Evolutionary conservation across 2,329 filamentous ascomycete genomes (phyloP), one percentile per base, ranked within the genome.

Genomic region (Aspergillus piperis): DNA sequence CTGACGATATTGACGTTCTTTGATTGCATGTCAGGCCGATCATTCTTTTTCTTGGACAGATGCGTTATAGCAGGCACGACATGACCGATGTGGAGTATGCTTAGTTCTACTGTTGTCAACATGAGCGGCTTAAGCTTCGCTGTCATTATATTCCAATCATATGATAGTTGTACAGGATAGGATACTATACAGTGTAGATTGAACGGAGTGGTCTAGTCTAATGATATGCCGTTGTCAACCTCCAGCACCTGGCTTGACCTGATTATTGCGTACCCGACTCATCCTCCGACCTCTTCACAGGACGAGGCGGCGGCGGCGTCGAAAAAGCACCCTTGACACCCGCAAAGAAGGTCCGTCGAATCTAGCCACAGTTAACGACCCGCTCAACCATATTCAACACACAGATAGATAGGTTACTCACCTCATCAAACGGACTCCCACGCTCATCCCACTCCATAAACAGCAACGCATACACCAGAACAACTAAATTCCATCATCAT

Each of bases 391-490:
- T 8, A 39, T 17, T 7, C 11, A 55, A 47, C 11, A 30, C 0
- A 11, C 3, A 30, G 1, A 36, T 11, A 36, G 0, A 36, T 15
- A 36, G 7, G 8, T 13, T 11, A 23, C 73, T 72, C 59, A 80
- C 77, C 57, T 73, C 71, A 53, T 77, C 72, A 62, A 80, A 77
- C 2, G 75, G 76, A 64, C 74, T 78, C 48, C 70, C 71, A 56
- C 68, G 69, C n/a, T 73, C 71, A 66, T 75, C 76, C 77, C 78
- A 80, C 63, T 78, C 75, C 75, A 80, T 78, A 55, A 78, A 79
- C 1, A 81, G 67, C 27, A 80, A 66, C 13, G 75, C 73, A 61
- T 81, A 81, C 51, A 78, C 57, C 48, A 78, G 47, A 25, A 80
- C 73, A 64, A 76, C 79, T 81, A 47, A 19, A 51, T 1, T 15